Evolutionary conservation across 2,329 filamentous ascomycete species (phyloP), one percentile per base, ranked within the genome.

Genomic region (Leptographium flavum): DNA sequence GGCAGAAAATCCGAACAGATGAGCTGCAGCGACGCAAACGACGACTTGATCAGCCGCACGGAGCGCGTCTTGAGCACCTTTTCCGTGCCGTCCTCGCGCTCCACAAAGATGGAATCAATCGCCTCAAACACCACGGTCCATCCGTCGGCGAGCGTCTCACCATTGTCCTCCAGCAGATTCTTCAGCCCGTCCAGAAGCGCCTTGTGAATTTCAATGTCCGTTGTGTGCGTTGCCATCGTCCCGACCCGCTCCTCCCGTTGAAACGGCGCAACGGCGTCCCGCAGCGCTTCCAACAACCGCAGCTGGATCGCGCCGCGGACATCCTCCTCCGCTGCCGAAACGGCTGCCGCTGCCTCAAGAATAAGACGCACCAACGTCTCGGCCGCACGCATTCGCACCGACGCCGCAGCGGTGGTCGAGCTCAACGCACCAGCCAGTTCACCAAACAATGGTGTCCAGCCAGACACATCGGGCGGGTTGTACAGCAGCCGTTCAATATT

Each of bases 1-100:
- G 79, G 72, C 30, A 98, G 65, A 56, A 98, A 98, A 60, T 98
- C 92, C 0, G 92, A 95, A 60, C 88, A 94, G 39, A 98, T 83
- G 3, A 98, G 76, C 59, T 96, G 87, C 13, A 94, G 68, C 2
- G 88, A 94, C 51, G 78, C 83, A 60, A 98, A 98, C 0, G 90
- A 84, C 15, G 86, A 82, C 49, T 87, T 76, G 43, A 94, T 83
- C 21, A 96, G 73, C 52, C 81, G 81, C 38, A 79, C 71, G 13
- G 87, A 90, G 41, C 72, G 66, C 7, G 74, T 78, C 28, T 62
- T 64, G 2, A 77, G 60, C 1, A 59, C 54, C 2, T 58, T 58
- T 41, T 42, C 39, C 59, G 56, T 9, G 3, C 25, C 15, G 4
- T 58, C 54, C 38, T 56, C 57, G 49, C 56, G 63, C 51, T 58